A percentile compares a stretch with the other conserved stretches of the same genome.
These are phyloP conservation scores for Aspergillus sclerotiicarbonarius DNA, from an alignment of 495 filamentous ascomycete genomes.

Conservation along the genomic window DNA sequence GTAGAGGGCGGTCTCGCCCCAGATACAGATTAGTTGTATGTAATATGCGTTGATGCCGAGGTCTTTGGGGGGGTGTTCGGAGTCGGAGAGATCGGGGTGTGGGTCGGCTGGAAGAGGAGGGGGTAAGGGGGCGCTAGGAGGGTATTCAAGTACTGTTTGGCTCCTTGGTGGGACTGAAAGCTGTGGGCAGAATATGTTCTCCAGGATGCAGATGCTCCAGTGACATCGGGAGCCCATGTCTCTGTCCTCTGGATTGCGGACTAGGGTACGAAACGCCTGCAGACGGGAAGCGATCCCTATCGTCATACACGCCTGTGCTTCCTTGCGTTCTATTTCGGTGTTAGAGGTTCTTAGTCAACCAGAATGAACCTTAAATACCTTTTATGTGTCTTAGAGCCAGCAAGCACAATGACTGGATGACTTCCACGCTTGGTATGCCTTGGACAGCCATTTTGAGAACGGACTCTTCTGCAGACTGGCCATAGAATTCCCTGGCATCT, in stretches of 20 bases:
- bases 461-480: constrained; percentile 4
- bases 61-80: not conserved
- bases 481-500: constrained; percentile 8
- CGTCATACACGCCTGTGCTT: constrained; percentile 9
- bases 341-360: not conserved
- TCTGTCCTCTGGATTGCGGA: not conserved
- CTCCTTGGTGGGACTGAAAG: not conserved
- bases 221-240: constrained; percentile 4
- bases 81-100: not conserved
- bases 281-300: constrained; percentile 11
- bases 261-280: not conserved
- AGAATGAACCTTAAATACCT: not conserved
- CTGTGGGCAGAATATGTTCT: constrained; percentile 3
- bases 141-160: not conserved
- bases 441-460: constrained; percentile 5
- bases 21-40: constrained; percentile 6
- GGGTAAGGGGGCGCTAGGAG: constrained; percentile 6
- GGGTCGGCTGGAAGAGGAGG: not conserved
- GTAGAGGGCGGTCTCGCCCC: constrained; percentile 5
- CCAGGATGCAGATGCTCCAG: constrained; percentile 15
- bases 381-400: constrained; percentile 4
- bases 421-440: not conserved
- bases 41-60: constrained; percentile 10
- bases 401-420: constrained; percentile 10
- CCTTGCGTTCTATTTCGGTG: not conserved